These are phyloP conservation scores for Primulina huaijiensis DNA, from an alignment of 257 asterid genomes.

Conservation along the genomic window DNA sequence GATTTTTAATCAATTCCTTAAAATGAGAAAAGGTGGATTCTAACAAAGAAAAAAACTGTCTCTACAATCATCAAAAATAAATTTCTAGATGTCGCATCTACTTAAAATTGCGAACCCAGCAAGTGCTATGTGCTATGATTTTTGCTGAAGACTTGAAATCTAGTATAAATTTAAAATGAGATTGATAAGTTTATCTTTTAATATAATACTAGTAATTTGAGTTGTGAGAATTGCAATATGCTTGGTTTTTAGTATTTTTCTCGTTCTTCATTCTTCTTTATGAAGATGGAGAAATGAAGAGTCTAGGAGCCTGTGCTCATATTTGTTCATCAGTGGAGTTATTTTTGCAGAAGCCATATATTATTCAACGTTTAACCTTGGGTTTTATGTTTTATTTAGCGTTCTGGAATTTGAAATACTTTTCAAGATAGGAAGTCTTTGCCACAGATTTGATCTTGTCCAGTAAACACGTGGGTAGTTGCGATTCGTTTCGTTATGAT, in stretches of 20 bases:
- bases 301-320: neutral
- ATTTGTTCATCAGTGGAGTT: neutral
- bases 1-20: no score
- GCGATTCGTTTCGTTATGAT: neutral
- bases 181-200: neutral
- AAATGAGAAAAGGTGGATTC: no score
- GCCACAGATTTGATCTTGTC: slow-evolving; percentile 91
- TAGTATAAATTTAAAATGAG: neutral
- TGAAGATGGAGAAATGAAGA: neutral
- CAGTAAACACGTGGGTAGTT: slow-evolving; percentile 70
- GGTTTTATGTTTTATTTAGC: neutral
- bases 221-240: neutral
- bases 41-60: no score
- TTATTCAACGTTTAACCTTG: neutral
- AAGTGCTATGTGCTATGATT: neutral
- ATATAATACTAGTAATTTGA: no score
- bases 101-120: no score
- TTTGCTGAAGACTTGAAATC: no score
- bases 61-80: no score
- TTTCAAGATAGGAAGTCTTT: slow-evolving; percentile 81
- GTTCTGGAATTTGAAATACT: slow-evolving; percentile 5
- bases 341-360: neutral
- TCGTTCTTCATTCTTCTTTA: neutral
- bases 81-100: no score
- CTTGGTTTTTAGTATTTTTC: neutral